phyloP scores from a whole-genome alignment of 352 stramenopile species.

The Phytophthora aleatoria region DNA sequence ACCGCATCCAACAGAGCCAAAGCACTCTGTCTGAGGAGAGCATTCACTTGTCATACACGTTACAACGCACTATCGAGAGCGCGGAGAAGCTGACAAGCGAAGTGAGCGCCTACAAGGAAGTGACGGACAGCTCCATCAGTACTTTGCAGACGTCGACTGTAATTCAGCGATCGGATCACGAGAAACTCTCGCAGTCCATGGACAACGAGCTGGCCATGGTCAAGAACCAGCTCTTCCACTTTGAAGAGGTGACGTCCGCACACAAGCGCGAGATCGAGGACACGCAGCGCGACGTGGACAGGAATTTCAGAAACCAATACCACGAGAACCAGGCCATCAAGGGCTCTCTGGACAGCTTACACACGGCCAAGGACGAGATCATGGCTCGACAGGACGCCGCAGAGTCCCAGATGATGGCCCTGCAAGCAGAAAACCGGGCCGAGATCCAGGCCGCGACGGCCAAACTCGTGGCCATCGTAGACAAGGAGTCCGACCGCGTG shows the following conservation, averaged over 20 bases:
- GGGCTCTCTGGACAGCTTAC: conserved; percentile 43
- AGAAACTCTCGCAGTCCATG: conserved; percentile 52
- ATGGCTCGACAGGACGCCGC: conserved; percentile 55
- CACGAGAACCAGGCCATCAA: conserved; percentile 60
- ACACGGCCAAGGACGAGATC: conserved; percentile 57
- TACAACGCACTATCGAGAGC: conserved; percentile 60
- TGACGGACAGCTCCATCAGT: conserved; percentile 43
- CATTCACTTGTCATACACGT: conserved; percentile 68
- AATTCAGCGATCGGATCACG: conserved; percentile 48
- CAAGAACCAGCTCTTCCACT: conserved; percentile 81
- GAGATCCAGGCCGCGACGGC: conserved; percentile 72
- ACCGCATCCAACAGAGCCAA: conserved; percentile 64
- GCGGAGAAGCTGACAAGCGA: conserved; percentile 52
- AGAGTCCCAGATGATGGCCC: conserved; percentile 65
- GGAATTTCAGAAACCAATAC: conserved; percentile 58
- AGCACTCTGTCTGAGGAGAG: conserved; percentile 77
- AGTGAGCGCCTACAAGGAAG: conserved; percentile 50
- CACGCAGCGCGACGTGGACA: conserved; percentile 60
- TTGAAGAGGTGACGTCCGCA: conserved; percentile 67
- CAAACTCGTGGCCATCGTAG: conserved; percentile 70
- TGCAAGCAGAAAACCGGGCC: conserved; percentile 73
- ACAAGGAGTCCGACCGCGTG: conserved; percentile 82
- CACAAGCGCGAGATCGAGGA: conserved; percentile 65
- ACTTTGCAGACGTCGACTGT: conserved; percentile 47
- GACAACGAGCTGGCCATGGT: conserved; percentile 68